Evolutionary conservation across 2,329 filamentous ascomycete species (phyloP).

Genomic region (Botrytis medusae): DNA sequence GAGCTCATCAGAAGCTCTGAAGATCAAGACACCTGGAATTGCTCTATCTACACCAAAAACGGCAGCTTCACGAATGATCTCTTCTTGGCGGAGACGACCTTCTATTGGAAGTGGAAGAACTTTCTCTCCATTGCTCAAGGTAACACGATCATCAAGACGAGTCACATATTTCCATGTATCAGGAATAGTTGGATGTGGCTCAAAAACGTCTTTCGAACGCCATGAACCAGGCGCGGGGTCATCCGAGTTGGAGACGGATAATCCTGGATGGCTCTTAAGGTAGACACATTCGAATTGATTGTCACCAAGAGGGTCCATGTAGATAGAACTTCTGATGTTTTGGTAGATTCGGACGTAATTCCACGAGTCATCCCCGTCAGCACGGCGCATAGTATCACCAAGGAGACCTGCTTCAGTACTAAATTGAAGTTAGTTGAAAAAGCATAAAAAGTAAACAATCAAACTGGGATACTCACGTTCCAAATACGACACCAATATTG

Average conservation of each 20-base stretch:
- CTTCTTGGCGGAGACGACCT: conserved; percentile 52
- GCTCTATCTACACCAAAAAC: conserved; percentile 56
- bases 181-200: conserved; percentile 44
- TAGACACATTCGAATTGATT: conserved; percentile 35
- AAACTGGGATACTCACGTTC: conserved; percentile 36
- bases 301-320: conserved; percentile 36
- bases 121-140: conserved; percentile 50
- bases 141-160: conserved; percentile 48
- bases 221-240: conserved; percentile 47
- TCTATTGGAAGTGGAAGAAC: conserved; percentile 51
- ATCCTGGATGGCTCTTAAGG: conserved; percentile 44
- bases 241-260: conserved; percentile 43
- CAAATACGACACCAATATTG: conserved; percentile 56
- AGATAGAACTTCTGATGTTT: conserved; percentile 25
- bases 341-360: conserved; percentile 51
- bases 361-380: conserved; percentile 55
- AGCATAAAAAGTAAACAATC: not conserved
- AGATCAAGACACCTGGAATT: conserved; percentile 53
- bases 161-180: conserved; percentile 49
- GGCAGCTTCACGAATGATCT: conserved; percentile 54
- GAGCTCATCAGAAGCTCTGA: conserved; percentile 47
- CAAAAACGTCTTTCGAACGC: conserved; percentile 48
- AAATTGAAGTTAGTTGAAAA: conserved; percentile 1
- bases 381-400: conserved; percentile 55
- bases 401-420: conserved; percentile 59